Conservation (phyloP, 2,329 filamentous ascomycete genomes). For the Zasmidium cellare region DNA sequence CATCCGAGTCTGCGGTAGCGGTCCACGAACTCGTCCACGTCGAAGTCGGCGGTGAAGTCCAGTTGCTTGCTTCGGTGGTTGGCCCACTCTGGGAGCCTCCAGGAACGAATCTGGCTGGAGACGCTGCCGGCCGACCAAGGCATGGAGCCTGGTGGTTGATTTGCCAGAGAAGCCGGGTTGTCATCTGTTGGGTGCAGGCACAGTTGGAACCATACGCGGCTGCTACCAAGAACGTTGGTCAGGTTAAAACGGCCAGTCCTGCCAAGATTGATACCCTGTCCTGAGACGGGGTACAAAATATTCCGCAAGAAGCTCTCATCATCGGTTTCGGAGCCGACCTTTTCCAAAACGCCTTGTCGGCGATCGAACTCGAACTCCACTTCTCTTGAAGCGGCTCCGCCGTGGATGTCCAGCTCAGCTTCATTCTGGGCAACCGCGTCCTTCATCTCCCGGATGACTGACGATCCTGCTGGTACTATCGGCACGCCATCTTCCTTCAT, state of each 20-base stretch:
- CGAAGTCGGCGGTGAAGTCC: conserved; percentile 96
- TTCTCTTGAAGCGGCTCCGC: conserved; percentile 66
- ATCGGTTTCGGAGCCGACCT: conserved; percentile 78
- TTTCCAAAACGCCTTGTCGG: conserved; percentile 80
- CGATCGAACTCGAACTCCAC: conserved; percentile 78
- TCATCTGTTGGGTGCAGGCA: conserved; percentile 90
- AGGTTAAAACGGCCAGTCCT: conserved; percentile 78
- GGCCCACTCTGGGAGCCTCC: conserved; percentile 94
- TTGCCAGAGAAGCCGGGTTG: conserved; percentile 71
- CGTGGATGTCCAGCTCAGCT: conserved; percentile 74
- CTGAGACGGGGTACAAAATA: conserved; percentile 75
- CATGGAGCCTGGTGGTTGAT: conserved; percentile 69
- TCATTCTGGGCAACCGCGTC: conserved; percentile 75
- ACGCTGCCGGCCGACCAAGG: conserved; percentile 92
- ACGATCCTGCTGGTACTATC: conserved; percentile 71
- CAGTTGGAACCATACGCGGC: conserved; percentile 93
- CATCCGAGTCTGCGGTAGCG: conserved; percentile 84
- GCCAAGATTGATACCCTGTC: conserved; percentile 78
- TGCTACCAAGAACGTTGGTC: conserved; percentile 71
- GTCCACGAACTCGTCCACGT: conserved; percentile 84
- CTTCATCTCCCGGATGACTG: conserved; percentile 84
- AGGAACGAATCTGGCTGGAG: conserved; percentile 87
- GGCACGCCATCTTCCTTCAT: conserved; percentile 95
- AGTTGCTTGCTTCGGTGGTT: conserved; percentile 88
- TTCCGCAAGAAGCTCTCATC: conserved; percentile 79